These are phyloP conservation scores for Annulohypoxylon truncatum DNA, from an alignment of 2,329 filamentous ascomycete species.

Conservation along the genomic window DNA sequence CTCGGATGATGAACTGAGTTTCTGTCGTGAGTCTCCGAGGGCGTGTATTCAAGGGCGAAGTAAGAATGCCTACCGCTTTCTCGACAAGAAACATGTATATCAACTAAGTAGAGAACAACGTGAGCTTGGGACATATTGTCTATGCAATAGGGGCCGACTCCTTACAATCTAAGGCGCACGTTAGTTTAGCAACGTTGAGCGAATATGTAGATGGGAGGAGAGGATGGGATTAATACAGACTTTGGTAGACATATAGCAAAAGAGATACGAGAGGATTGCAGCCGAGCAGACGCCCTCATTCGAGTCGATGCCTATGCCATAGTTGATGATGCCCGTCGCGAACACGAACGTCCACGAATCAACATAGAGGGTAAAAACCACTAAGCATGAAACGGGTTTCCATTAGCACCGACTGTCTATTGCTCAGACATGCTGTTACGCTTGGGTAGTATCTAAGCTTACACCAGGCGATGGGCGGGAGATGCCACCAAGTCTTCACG, in stretches of 20 bases:
- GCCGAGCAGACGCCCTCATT: conserved; percentile 64
- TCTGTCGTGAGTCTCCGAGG: conserved; percentile 28
- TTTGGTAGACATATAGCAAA: conserved; percentile 73
- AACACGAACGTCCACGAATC: conserved; percentile 72
- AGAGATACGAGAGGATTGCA: conserved; percentile 69
- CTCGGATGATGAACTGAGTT: conserved; percentile 67
- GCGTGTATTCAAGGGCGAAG: neutral
- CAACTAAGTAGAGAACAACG: conserved; percentile 51
- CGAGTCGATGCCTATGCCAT: conserved; percentile 67
- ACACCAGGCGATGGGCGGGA: conserved; percentile 60
- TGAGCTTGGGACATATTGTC: neutral
- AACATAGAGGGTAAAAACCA: conserved; percentile 69
- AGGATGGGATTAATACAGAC: conserved; percentile 50
- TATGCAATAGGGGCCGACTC: neutral
- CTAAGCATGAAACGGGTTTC: conserved; percentile 50
- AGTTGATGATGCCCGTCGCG: conserved; percentile 66
- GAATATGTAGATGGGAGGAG: neutral
- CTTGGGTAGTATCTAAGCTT: conserved; percentile 38
- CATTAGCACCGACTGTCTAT: neutral
- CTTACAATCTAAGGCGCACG: conserved; percentile 31
- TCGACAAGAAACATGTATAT: conserved; percentile 75
- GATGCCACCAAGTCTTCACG: conserved; percentile 54
- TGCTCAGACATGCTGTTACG: neutral
- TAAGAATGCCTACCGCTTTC: conserved; percentile 62
- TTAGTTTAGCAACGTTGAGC: neutral